Evolutionary conservation across 495 filamentous ascomycete genomes (phyloP), one percentile per base, ranked within the genome.

Genomic region (Podospora australis): DNA sequence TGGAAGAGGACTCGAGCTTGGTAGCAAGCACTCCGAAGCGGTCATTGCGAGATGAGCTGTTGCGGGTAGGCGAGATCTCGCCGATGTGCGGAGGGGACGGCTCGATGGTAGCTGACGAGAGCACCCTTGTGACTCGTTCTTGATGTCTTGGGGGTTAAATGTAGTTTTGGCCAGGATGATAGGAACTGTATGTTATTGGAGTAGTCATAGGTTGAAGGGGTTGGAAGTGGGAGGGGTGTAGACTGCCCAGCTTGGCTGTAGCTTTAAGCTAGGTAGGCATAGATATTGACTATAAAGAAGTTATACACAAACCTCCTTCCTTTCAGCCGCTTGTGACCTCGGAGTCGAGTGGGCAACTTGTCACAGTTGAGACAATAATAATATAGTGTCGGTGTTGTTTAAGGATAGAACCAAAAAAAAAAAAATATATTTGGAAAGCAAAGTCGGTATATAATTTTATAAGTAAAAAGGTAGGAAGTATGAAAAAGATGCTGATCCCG

Each of bases 241-340:
- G n/a, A n/a, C n/a, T n/a, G n/a, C n/a, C n/a, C n/a, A n/a, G n/a
- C n/a, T n/a, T n/a, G n/a, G n/a, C n/a, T n/a, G n/a, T n/a, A n/a
- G n/a, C n/a, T n/a, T n/a, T n/a, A n/a, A n/a, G n/a, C n/a, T n/a
- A n/a, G n/a, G n/a, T n/a, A n/a, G n/a, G n/a, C n/a, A 36, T n/a
- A 36, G 14, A 36, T 36, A 36, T n/a, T 36, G 32, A 16, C 19
- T 36, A 36, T n/a, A 6, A n/a, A 36, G 32, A 36, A 36, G 32
- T 36, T 36, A 36, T 36, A 36, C 32, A 36, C 14, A 36, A n/a
- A 36, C n/a, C n/a, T n/a, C n/a, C n/a, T n/a, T n/a, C n/a, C n/a
- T n/a, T n/a, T n/a, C n/a, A n/a, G n/a, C n/a, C n/a, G n/a, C n/a
- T n/a, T n/a, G n/a, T n/a, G n/a, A n/a, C n/a, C n/a, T n/a, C n/a